A percentile compares a stretch with the other conserved stretches of the same genome.
Conservation (phyloP, 2,329 filamentous ascomycete species). For the Sarocladium strictum region DNA sequence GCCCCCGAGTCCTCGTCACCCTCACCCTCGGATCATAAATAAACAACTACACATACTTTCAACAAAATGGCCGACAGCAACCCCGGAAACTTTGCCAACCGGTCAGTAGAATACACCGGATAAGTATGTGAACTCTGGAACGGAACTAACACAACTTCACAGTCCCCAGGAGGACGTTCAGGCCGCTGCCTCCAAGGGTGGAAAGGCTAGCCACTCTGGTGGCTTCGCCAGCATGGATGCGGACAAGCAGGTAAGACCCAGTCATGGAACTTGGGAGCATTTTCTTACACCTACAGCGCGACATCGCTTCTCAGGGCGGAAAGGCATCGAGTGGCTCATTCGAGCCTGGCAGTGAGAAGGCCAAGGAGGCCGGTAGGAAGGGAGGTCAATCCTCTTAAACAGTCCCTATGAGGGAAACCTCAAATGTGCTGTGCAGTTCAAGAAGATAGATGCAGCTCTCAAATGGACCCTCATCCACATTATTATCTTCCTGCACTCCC, state of each 20-base stretch:
- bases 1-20: too few relatives aligned
- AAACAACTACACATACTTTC: background rate
- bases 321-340: slow-evolving; percentile 48
- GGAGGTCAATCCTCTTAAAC: slow-evolving; percentile 30
- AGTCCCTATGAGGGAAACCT: too few relatives aligned
- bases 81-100: slow-evolving; percentile 11
- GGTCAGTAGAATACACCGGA: background rate
- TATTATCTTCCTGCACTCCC: too few relatives aligned
- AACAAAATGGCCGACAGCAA: slow-evolving; percentile 9
- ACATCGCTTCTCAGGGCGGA: slow-evolving; percentile 51
- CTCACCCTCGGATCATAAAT: too few relatives aligned
- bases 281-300: slow-evolving; percentile 36
- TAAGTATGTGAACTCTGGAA: background rate
- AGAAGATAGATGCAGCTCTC: too few relatives aligned
- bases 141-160: background rate
- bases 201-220: slow-evolving; percentile 1
- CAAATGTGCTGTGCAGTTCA: too few relatives aligned
- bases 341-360: slow-evolving; percentile 44
- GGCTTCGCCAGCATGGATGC: slow-evolving; percentile 10
- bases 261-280: background rate
- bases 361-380: slow-evolving; percentile 48
- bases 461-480: too few relatives aligned
- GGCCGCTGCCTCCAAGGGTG: slow-evolving; percentile 3
- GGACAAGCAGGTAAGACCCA: slow-evolving; percentile 2
- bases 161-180: slow-evolving; percentile 4